phyloP scores from a whole-genome alignment of 225 moss, liverwort and hornwort genomes.

The Sphagnum contortum region DNA sequence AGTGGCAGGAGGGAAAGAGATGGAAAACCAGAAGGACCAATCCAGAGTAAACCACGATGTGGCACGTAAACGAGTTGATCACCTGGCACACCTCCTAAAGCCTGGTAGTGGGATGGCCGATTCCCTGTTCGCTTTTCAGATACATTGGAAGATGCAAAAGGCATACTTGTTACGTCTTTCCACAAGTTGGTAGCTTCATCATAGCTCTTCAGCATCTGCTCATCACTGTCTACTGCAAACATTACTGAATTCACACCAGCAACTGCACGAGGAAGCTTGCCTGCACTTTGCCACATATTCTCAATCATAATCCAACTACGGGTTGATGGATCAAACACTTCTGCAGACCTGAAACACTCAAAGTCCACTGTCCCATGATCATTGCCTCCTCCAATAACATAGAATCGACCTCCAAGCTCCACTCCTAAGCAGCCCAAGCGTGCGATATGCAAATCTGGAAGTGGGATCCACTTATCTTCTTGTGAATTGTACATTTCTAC shows the following conservation, averaged over 20 bases:
- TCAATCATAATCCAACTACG: conserved; percentile 13
- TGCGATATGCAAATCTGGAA: conserved; percentile 10
- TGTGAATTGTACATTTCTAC: conserved; percentile 15
- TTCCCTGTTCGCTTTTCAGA: conserved; percentile 5
- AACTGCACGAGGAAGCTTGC: conserved; percentile 24
- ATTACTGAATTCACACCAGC: conserved; percentile 7
- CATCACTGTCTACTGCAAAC: conserved; percentile 24
- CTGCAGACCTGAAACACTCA: conserved; percentile 21
- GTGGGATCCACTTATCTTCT: conserved; percentile 13
- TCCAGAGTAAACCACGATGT: conserved; percentile 22
- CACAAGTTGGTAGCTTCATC: conserved; percentile 12
- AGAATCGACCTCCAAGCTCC: conserved; percentile 12
- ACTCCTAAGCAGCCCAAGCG: conserved; percentile 21
- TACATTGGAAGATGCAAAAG: conserved; percentile 6
- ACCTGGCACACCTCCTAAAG: conserved; percentile 26
- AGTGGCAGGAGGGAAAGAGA: conserved; percentile 6
- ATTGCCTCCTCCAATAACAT: conserved; percentile 21
- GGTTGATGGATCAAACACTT: conserved; percentile 13
- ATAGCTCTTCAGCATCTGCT: conserved; percentile 20
- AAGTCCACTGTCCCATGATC: conserved; percentile 15
- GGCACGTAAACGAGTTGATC: conserved; percentile 23
- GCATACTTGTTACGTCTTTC: conserved; percentile 18
- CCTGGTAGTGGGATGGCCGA: conserved; percentile 12
- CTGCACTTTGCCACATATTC: conserved; percentile 22
- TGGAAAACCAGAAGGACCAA: conserved; percentile 11